Conservation (phyloP, 2,329 filamentous ascomycete species). For the Pseudogymnoascus sp. region DNA sequence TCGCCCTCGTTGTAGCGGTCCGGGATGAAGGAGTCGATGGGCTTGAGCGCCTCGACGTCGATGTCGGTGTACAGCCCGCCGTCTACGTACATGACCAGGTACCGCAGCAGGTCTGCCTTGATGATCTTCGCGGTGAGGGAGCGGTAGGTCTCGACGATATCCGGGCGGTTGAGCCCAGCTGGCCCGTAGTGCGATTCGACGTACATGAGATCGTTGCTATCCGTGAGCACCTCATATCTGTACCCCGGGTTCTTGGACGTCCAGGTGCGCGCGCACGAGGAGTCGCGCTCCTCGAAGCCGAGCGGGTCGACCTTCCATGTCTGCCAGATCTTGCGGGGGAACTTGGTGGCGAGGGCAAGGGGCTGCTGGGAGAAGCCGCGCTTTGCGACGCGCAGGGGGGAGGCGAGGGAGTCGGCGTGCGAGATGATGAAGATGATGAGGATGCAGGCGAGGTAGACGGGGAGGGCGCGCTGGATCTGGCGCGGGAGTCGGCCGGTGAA, state of each 20-base stretch:
- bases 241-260: conserved; percentile 56
- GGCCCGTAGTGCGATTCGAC: conserved; percentile 61
- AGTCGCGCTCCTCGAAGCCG: conserved; percentile 56
- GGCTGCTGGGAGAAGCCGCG: not conserved
- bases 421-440: conserved; percentile 22
- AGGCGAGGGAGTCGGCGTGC: conserved; percentile 14
- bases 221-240: conserved; percentile 44
- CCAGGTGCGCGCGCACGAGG: conserved; percentile 55
- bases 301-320: conserved; percentile 66
- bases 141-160: conserved; percentile 55
- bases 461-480: conserved; percentile 22
- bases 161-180: conserved; percentile 55
- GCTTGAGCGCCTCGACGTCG: conserved; percentile 47
- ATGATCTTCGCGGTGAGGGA: conserved; percentile 56
- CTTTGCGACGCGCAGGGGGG: conserved; percentile 8
- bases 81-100: conserved; percentile 60
- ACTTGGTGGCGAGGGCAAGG: conserved; percentile 29
- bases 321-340: conserved; percentile 67
- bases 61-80: conserved; percentile 53
- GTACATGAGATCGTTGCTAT: conserved; percentile 58
- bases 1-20: conserved; percentile 54
- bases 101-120: conserved; percentile 58
- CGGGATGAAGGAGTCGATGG: conserved; percentile 51
- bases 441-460: conserved; percentile 21
- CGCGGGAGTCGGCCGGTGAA: conserved; percentile 10